Base-by-base conservation (phyloP, 441 rosid species). In the Erodium moschatum region DNA sequence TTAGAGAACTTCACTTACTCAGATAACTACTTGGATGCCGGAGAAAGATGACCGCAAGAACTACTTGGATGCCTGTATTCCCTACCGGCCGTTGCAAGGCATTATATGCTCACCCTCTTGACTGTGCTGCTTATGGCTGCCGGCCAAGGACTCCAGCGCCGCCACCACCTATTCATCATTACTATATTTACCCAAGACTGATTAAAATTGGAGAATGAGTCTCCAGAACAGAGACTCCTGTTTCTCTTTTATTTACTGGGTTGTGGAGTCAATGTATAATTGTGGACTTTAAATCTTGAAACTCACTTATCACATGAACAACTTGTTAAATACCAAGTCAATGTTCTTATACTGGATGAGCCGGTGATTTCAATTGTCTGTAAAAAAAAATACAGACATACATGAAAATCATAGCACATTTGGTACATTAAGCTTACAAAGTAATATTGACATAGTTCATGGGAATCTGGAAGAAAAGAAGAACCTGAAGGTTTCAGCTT, bases 1-100 rank as follows among this genome's bases (percentile, higher is more conserved):
- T 71, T 92, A 69, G 79, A 88, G 80, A 90, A 92, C 72, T 92
- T 92, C 80, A 92, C 96, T 0, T 88, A 75, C 72, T 88, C 96
- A 6, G 66, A 78, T 56, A 92, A 92, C 72, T 92, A 81, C 81
- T 83, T 92, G 77, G 75, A 68, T 64, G 68, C 74, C 56, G 0
- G 80, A 75, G 3, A 74, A 79, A 77, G 85, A 89, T 64, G 96
- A 91, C 67, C 75, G 72, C 24, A 46, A 60, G 74, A 91, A 91
- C 48, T n/a, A n/a, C n/a, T n/a, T n/a, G n/a, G n/a, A n/a, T n/a
- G n/a, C n/a, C n/a, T 91, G 97, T 74, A 77, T 91, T 24, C 88
- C 85, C 0, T 20, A 56, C 4, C 79, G 88, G 72, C 90, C 91
- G 42, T 38, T 69, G 68, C 96, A 91, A 72, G 62, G 74, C 85